phyloP scores from a whole-genome alignment of 805 yeast genomes.

The Saccharomycopsis fibuligera region DNA sequence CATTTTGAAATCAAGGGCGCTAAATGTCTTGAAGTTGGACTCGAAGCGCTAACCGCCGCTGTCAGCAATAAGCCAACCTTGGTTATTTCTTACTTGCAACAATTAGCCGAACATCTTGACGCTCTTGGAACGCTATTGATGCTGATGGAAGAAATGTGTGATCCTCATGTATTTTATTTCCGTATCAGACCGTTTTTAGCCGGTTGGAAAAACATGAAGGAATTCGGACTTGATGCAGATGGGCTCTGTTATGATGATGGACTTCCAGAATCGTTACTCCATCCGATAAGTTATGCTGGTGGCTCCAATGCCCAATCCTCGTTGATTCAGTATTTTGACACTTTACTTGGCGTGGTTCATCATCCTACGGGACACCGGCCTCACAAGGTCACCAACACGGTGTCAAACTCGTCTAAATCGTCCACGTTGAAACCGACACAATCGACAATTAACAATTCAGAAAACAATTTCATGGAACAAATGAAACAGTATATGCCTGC shows the following conservation, averaged over 20 bases:
- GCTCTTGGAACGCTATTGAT: conserved; percentile 63
- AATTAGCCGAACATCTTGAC: conserved; percentile 70
- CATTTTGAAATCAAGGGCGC: conserved; percentile 83
- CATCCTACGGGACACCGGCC: conserved; percentile 63
- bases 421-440: conserved; percentile 14
- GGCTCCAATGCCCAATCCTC: conserved; percentile 95
- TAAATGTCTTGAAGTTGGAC: conserved; percentile 56
- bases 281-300: conserved; percentile 50
- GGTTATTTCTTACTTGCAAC: conserved; percentile 46
- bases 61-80: conserved; percentile 37
- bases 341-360: conserved; percentile 70
- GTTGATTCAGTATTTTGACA: conserved; percentile 79
- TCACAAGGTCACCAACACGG: conserved; percentile 23
- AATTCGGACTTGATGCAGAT: conserved; percentile 64
- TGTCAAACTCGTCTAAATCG: conserved; percentile 8
- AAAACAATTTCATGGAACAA: conserved; percentile 59
- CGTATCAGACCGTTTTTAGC: conserved; percentile 85
- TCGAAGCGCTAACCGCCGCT: conserved; percentile 56
- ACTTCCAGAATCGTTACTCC: not conserved
- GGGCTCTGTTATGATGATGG: conserved; percentile 66
- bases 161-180: conserved; percentile 85
- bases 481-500: conserved; percentile 92
- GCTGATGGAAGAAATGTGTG: conserved; percentile 90
- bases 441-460: conserved; percentile 25
- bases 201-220: conserved; percentile 91